Evolutionary conservation across 1,284 basidiomycete species (phyloP), one percentile per base, ranked within the genome.

Genomic region (Rhodotorula sp.): DNA sequence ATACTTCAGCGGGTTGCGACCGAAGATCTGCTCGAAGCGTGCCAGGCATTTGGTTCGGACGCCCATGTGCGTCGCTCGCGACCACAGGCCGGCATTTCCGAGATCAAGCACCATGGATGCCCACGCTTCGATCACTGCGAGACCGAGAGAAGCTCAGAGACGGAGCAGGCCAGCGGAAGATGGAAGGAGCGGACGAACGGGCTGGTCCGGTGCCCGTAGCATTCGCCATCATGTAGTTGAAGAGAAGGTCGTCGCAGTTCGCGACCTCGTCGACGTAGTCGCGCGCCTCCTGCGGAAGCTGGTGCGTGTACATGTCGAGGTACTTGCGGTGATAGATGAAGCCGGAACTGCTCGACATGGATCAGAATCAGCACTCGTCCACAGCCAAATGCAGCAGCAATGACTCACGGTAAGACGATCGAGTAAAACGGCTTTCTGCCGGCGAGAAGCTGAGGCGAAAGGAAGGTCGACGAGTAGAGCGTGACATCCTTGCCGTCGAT

Each of bases 201-300:
- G 36, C 32, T 1, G 32, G 48, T 0, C 48, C 48, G 32, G 44
- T 57, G 3, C 48, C 47, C 24, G 59, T 60, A 24, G 46, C 24
- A 34, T 60, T 60, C 24, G 59, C 48, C 30, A 60, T 48, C 30
- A 60, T 47, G 34, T 39, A 51, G 48, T 60, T 60, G 47, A 60
- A 49, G 7, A 60, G 48, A 15, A 60, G 48, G 32, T 60, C 59
- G n/a, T 60, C 59, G 59, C 59, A 48, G 48, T 60, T 60, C 22
- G 48, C 51, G 48, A 51, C 30, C 48, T 51, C 19, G 34, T 60
- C 59, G 24, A 60, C 34, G 32, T 51, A 48, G 6, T 24, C 24
- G 32, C 48, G 59, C 30, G 59, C 59, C 10, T 48, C 59, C 20
- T 11, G 24, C 24, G 47, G 46, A 6, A 27, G 48, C 32, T 32